phyloP scores from a whole-genome alignment of 768 basidiomycete genomes.

The Phylloporus scabripes region DNA sequence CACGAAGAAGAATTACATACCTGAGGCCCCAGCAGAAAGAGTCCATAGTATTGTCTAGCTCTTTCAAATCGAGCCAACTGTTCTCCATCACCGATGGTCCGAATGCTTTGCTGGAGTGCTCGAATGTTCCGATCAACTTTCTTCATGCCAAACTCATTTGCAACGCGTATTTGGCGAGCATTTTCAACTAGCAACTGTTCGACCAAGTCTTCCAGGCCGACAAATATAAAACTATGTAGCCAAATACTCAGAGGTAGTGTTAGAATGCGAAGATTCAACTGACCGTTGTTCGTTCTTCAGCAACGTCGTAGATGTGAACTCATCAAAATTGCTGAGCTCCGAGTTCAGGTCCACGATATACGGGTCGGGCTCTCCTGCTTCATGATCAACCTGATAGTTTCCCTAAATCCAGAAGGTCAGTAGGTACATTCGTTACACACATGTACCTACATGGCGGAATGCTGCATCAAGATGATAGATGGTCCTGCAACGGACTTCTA shows the following conservation, averaged over 20 bases:
- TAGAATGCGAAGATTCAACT: conserved; percentile 22
- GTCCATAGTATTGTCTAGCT: conserved; percentile 73
- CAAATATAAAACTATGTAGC: conserved; percentile 70
- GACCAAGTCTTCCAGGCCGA: conserved; percentile 79
- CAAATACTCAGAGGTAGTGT: background rate
- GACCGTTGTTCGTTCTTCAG: conserved; percentile 64
- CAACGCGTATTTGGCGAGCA: conserved; percentile 61
- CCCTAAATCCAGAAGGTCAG: conserved; percentile 46
- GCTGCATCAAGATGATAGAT: conserved; percentile 79
- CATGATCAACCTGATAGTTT: conserved; percentile 75
- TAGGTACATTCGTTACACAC: conserved; percentile 1
- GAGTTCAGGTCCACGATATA: conserved; percentile 81
- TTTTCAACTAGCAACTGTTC: conserved; percentile 76
- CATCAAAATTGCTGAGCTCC: conserved; percentile 73
- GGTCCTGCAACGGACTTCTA: conserved; percentile 81
- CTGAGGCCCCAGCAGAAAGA: conserved; percentile 71
- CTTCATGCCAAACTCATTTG: conserved; percentile 71
- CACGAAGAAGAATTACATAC: conserved; percentile 37
- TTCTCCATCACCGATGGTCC: conserved; percentile 59
- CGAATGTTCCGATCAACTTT: conserved; percentile 88
- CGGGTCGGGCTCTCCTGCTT: conserved; percentile 88
- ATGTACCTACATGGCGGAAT: conserved; percentile 58
- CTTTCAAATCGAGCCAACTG: conserved; percentile 66
- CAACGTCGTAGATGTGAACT: conserved; percentile 56
- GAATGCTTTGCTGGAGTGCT: conserved; percentile 87